Base-by-base conservation (phyloP, 75 land plant genomes). In the Picea sitchensis region DNA sequence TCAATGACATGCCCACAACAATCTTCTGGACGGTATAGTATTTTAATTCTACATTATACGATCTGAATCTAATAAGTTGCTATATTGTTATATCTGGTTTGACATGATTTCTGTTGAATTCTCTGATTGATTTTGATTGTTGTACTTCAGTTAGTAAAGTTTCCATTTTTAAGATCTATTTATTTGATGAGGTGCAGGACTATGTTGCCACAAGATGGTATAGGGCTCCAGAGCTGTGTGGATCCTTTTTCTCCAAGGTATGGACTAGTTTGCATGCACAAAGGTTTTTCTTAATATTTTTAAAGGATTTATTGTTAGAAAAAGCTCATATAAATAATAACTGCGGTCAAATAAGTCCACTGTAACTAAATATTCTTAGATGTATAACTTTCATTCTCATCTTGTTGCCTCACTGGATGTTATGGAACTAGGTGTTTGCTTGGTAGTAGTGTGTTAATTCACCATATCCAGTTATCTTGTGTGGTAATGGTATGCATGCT, bases 1-100 rank as follows among this genome's bases (percentile, higher is more conserved):
- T 96, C 69, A 93, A 88, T 86, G 98, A 96, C 78, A 93, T 94
- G 41, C 98, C 98, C 2, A 96, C 98, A 71, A 94, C 98, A 56
- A 96, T 96, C 58, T 96, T 96, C 72, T 96, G 98, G 98, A 96
- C 98, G 75, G 98, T 93, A 85, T 57, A 51, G 11, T 51, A 51
- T 51, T 51, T 51, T 8, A 51, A 51, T 8, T 51, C 54, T 51
- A 51, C 8, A 51, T 2, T 51, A 51, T 51, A 51, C 54, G 11
- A 51, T 8, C 11, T 11, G 1, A 51, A 51, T 51, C 54, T 51
- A 51, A 51, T 71, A 44, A 38, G 73, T 71, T 44, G 73, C 73
- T 8, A 71, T 47, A 71, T 11, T 44, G 44, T 71, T 44, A 47
- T 71, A 71, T 71, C 38, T 44, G 26, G 73, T 47, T 71, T 47